phyloP scores from a whole-genome alignment of 805 yeast species.

The Pichia heedii region DNA sequence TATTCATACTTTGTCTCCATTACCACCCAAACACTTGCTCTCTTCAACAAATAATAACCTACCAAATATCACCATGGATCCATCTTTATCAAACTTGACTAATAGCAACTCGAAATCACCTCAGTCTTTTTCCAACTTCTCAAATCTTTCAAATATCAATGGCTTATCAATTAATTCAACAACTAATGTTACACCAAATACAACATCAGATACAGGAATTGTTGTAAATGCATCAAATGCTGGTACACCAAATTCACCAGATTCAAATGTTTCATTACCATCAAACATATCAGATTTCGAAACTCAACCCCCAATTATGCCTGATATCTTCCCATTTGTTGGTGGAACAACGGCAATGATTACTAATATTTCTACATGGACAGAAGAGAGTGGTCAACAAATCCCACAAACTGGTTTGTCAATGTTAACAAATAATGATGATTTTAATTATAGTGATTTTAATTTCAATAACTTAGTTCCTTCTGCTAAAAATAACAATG shows the following conservation, averaged over 20 bases:
- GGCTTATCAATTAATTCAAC: neutral
- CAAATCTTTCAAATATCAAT: neutral
- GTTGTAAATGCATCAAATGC: neutral
- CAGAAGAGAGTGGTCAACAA: constrained; percentile 38
- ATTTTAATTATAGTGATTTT: neutral
- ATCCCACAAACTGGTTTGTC: constrained; percentile 29
- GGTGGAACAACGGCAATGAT: constrained; percentile 53
- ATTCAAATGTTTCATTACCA: constrained; percentile 6
- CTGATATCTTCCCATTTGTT: constrained; percentile 28
- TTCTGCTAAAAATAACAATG: neutral
- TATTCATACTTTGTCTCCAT: constrained; percentile 2
- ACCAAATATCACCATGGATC: neutral
- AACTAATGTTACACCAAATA: neutral
- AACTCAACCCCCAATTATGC: constrained; percentile 18
- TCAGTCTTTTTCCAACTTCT: neutral
- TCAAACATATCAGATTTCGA: neutral
- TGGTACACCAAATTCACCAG: neutral
- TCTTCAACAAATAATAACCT: neutral
- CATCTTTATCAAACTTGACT: neutral
- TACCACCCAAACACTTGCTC: neutral
- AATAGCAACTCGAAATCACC: neutral
- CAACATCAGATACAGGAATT: no score
- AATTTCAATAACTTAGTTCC: neutral
- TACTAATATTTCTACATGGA: constrained; percentile 53
- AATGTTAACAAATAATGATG: constrained; percentile 15